A percentile compares a stretch with the other conserved stretches of the same genome.
Evolutionary conservation across 805 yeast genomes (phyloP).

Genomic region (Saccharomycopsis fodiens): DNA sequence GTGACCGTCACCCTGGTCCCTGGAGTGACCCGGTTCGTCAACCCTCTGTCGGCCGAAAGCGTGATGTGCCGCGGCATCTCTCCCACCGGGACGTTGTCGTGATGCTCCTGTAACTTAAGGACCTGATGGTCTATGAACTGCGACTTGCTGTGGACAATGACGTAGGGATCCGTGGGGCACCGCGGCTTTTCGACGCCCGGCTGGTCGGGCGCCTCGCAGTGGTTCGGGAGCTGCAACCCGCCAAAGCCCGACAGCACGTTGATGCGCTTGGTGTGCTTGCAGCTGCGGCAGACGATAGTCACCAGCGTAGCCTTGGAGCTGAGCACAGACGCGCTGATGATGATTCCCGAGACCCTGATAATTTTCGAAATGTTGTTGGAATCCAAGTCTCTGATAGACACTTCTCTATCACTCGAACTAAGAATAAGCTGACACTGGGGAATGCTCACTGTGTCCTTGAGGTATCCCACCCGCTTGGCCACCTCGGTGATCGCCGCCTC

Average conservation of each 20-base stretch:
- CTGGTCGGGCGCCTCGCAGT: constrained; percentile 51
- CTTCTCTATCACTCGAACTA: constrained; percentile 60
- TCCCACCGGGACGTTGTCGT: constrained; percentile 98
- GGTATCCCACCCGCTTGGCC: constrained; percentile 58
- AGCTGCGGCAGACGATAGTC: constrained; percentile 78
- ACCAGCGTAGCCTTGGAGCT: constrained; percentile 80
- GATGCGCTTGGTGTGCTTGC: constrained; percentile 71
- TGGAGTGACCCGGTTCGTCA: constrained; percentile 87
- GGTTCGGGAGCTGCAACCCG: constrained; percentile 55
- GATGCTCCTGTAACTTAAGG: constrained; percentile 90
- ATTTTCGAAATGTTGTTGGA: constrained; percentile 85
- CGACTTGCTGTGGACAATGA: constrained; percentile 89
- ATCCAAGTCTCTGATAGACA: constrained; percentile 73
- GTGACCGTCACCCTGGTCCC: constrained; percentile 89
- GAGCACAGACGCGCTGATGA: constrained; percentile 84
- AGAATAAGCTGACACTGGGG: constrained; percentile 82
- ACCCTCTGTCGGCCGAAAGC: constrained; percentile 79
- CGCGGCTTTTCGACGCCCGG: constrained; percentile 35
- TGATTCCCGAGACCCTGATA: constrained; percentile 86
- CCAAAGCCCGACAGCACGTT: constrained; percentile 64
- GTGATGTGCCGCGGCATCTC: constrained; percentile 95
- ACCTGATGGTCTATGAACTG: constrained; percentile 93
- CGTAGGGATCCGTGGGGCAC: constrained; percentile 91
- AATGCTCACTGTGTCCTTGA: constrained; percentile 44
- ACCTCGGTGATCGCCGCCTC: constrained; percentile 80